Evolutionary conservation across 495 filamentous ascomycete genomes (phyloP).

Genomic region (Aspergillus conjunctus): DNA sequence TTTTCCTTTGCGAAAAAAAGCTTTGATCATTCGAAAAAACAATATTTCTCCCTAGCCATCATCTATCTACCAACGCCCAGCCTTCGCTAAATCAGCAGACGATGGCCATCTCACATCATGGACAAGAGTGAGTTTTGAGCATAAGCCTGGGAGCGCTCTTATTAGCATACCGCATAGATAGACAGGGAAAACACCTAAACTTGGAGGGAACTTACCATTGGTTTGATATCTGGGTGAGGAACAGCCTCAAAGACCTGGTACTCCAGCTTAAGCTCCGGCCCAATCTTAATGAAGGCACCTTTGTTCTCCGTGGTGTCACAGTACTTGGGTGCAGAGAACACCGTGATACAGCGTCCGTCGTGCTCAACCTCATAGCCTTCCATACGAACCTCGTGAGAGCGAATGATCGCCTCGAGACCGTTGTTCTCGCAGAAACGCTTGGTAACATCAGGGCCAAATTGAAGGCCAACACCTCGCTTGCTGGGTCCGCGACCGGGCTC

Average conservation of each 20-base stretch:
- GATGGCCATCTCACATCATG: conserved; percentile 50
- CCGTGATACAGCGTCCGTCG: conserved; percentile 95
- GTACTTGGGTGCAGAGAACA: conserved; percentile 97
- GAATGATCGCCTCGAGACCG: conserved; percentile 90
- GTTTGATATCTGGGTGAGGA: conserved; percentile 89
- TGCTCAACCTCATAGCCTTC: conserved; percentile 98
- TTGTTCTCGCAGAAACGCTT: conserved; percentile 97
- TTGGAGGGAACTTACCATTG: conserved; percentile 68
- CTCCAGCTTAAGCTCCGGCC: conserved; percentile 84
- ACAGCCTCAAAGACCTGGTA: conserved; percentile 95
- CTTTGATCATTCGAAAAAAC: conserved; percentile 7
- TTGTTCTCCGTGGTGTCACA: conserved; percentile 98
- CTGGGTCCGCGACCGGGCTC: conserved; percentile 85
- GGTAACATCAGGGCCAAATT: conserved; percentile 96
- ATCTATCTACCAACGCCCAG: conserved; percentile 20
- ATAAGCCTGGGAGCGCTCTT: conserved; percentile 61
- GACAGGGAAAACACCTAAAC: not conserved
- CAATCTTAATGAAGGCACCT: conserved; percentile 98
- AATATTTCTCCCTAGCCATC: conserved; percentile 1
- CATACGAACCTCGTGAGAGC: conserved; percentile 97
- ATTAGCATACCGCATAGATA: not conserved
- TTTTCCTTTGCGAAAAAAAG: conserved; percentile 5
- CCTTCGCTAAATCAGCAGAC: conserved; percentile 25
- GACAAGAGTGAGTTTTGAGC: conserved; percentile 77
- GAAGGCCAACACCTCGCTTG: conserved; percentile 94